phyloP scores from a whole-genome alignment of 257 asterid species.

The Coffea eugenioides region DNA sequence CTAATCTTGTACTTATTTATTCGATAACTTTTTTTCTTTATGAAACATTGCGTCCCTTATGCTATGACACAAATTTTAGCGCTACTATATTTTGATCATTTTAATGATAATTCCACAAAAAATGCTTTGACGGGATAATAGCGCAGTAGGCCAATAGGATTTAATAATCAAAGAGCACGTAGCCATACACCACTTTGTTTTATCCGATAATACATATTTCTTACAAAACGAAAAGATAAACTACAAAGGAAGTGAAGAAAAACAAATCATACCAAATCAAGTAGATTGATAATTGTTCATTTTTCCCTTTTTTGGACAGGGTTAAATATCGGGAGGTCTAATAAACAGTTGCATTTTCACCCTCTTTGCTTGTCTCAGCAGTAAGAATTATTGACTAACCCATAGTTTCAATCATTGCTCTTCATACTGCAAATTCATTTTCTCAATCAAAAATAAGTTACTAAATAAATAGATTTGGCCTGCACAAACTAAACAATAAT shows the following conservation, averaged over 20 bases:
- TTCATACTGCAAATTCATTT: constrained; percentile 25
- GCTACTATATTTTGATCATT: neutral
- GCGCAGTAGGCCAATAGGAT: neutral
- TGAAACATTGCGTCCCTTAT: neutral
- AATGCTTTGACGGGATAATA: too few relatives aligned
- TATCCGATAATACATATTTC: neutral
- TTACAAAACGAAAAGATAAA: too few relatives aligned
- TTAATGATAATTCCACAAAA: too few relatives aligned
- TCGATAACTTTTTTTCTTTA: too few relatives aligned
- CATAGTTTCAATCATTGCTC: constrained; percentile 27
- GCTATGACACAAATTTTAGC: too few relatives aligned
- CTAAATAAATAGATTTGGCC: neutral
- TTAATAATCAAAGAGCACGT: neutral
- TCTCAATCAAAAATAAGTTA: neutral
- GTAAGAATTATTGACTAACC: constrained; percentile 7
- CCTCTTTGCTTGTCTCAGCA: constrained; percentile 26
- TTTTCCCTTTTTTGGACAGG: neutral
- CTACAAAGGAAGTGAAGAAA: neutral
- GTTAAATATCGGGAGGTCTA: constrained; percentile 33
- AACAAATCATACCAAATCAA: too few relatives aligned
- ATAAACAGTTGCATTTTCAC: constrained; percentile 49
- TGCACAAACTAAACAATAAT: too few relatives aligned
- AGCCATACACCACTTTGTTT: neutral
- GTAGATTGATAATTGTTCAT: neutral
- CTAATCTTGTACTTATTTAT: neutral